Evolutionary conservation across 208 protist genomes (phyloP), one percentile per base, ranked within the genome.

Genomic region (Trypanosoma avium): DNA sequence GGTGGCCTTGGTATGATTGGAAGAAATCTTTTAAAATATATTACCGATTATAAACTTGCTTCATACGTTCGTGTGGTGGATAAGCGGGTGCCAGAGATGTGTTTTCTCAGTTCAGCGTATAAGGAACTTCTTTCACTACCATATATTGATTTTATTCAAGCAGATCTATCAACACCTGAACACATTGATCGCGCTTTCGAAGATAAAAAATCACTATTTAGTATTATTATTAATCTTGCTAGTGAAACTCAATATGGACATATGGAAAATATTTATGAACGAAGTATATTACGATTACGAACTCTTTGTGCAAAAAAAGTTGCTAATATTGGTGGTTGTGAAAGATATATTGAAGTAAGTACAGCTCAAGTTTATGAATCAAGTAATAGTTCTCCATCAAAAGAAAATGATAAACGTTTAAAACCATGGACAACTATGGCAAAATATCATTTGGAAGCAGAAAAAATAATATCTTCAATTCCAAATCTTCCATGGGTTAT

Each of bases 1-100:
- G 85, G 88, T 24, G 85, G 90, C 29, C 62, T 82, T 12, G 97
- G 97, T 21, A 97, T 97, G 79, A 81, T 98, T 45, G 97, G 88
- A 10, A 68, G 91, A 33, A 84, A 98, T 67, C 55, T 98, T 9
- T 78, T 97, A 10, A 77, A 80, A 36, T 92, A 92, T 48, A 64
- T 87, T 33, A 45, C 77, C 4, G 73, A 75, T 13, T 67, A 73
- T 47, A n/a, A 76, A 10, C 61, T 87, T 22, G 73, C 61, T 1
- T 65, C 46, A 9, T 52, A 69, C 17, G 61, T 84, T 45, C 67
- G 81, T 29, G 68, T 79, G 8, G 81, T 67, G 17, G 81, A 86
- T 40, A 88, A 88, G 65, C 45, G 58, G n/a, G 48, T 78, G 21
- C 71, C 75, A 17, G 56, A 52, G 12, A 81, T 81, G 49, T 70